These are phyloP conservation scores for Xylariaceae sp. DNA, from an alignment of 2,329 filamentous ascomycete species.

Conservation along the genomic window DNA sequence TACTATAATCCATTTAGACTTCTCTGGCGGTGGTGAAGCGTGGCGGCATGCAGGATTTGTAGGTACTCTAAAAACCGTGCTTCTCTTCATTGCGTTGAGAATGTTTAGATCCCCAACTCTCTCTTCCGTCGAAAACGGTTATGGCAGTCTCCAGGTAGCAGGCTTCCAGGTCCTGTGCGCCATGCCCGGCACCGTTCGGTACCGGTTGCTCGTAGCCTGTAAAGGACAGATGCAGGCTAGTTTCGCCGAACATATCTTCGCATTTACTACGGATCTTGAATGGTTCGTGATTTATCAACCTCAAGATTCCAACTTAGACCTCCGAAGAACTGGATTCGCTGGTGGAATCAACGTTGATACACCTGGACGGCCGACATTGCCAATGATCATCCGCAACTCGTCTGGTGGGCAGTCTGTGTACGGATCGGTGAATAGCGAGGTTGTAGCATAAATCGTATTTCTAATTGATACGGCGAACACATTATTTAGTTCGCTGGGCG, in stretches of 20 bases:
- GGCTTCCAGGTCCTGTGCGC: neutral
- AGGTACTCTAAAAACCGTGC: neutral
- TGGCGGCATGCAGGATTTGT: neutral
- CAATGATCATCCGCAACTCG: slow-evolving; percentile 9
- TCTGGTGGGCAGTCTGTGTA: neutral
- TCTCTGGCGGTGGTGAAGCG: neutral
- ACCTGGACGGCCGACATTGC: slow-evolving; percentile 11
- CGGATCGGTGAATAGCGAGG: slow-evolving; percentile 4
- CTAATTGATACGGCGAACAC: slow-evolving; percentile 5
- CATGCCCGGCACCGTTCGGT: neutral
- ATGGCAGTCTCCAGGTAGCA: slow-evolving; percentile 9
- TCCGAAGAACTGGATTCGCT: neutral
- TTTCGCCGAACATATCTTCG: neutral
- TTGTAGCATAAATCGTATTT: slow-evolving; percentile 6
- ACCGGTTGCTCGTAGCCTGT: slow-evolving; percentile 18
- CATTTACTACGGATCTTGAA: neutral
- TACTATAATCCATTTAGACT: slow-evolving; percentile 1
- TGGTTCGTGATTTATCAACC: slow-evolving; percentile 3
- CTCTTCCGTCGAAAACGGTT: slow-evolving; percentile 6
- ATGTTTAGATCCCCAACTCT: slow-evolving; percentile 12
- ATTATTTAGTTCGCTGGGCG: neutral
- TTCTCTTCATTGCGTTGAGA: neutral
- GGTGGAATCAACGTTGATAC: slow-evolving; percentile 11
- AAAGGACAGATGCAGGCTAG: slow-evolving; percentile 7
- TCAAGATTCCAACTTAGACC: slow-evolving; percentile 5